phyloP scores from a whole-genome alignment of 1,284 basidiomycete species.

The Ustilago cynodontis region DNA sequence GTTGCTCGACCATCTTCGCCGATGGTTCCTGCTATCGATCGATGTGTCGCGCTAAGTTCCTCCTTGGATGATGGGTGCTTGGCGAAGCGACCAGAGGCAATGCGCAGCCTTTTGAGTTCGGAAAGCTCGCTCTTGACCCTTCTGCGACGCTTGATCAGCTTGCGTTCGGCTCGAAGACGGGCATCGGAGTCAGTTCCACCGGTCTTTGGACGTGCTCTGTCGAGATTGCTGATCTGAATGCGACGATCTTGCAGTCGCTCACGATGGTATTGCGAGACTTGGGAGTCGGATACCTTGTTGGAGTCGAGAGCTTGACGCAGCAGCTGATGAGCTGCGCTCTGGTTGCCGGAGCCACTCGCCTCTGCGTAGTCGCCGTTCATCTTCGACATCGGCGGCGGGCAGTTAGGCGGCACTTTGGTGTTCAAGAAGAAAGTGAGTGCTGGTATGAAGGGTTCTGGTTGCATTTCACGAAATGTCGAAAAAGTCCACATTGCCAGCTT shows the following conservation, averaged over 20 bases:
- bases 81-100: slow-evolving; percentile 24
- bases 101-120: slow-evolving; percentile 43
- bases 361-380: slow-evolving; percentile 21
- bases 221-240: slow-evolving; percentile 53
- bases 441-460: background rate
- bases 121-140: slow-evolving; percentile 47
- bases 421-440: background rate
- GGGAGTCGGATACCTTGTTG: slow-evolving; percentile 22
- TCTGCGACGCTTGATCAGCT: slow-evolving; percentile 36
- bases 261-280: slow-evolving; percentile 40
- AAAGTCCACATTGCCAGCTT: slow-evolving; percentile 4
- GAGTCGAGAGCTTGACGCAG: slow-evolving; percentile 25
- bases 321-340: slow-evolving; percentile 27
- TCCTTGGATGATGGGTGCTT: slow-evolving; percentile 8
- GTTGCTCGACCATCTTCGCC: background rate
- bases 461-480: slow-evolving; percentile 1
- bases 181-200: slow-evolving; percentile 35
- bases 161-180: slow-evolving; percentile 28
- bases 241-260: slow-evolving; percentile 50
- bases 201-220: slow-evolving; percentile 43
- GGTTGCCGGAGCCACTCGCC: slow-evolving; percentile 20
- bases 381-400: background rate
- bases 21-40: background rate
- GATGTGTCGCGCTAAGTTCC: background rate
- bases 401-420: background rate